Percentiles rank a stretch among this genome's conserved stretches.
phyloP scores from a whole-genome alignment of 768 basidiomycete species.

The Leccinum barrowsii region DNA sequence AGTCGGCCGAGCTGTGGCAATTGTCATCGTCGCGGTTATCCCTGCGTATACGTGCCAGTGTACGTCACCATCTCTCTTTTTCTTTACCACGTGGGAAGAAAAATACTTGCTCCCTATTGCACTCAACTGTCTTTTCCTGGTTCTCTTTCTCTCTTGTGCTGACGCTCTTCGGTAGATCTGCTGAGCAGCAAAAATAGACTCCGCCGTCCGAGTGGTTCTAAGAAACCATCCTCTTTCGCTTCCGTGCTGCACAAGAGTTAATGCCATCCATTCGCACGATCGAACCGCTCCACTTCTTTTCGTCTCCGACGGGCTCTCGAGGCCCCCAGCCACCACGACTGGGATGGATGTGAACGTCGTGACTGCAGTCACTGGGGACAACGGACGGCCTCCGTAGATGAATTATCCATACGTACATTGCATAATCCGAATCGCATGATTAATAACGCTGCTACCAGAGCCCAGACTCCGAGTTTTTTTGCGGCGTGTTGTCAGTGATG shows the following conservation, averaged over 20 bases:
- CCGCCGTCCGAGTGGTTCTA: constrained; percentile 7
- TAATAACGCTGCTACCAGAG: constrained; percentile 3
- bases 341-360: constrained; percentile 2
- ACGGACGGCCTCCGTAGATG: constrained; percentile 9
- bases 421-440: constrained; percentile 25
- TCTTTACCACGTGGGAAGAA: constrained; percentile 1
- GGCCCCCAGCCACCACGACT: background rate
- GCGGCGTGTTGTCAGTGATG: background rate
- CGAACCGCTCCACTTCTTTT: constrained; percentile 9
- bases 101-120: background rate
- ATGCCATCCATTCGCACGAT: constrained; percentile 24
- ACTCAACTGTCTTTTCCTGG: background rate
- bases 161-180: constrained; percentile 17
- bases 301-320: constrained; percentile 7
- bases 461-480: background rate
- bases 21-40: constrained; percentile 55
- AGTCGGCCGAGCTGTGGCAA: constrained; percentile 59
- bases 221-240: constrained; percentile 17
- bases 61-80: constrained; percentile 35
- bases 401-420: constrained; percentile 27
- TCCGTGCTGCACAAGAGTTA: constrained; percentile 11
- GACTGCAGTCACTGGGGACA: constrained; percentile 1
- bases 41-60: constrained; percentile 65
- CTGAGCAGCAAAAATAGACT: constrained; percentile 32
- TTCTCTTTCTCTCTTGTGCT: constrained; percentile 7